These are phyloP conservation scores for Colletotrichum sp. DNA, from an alignment of 2,329 filamentous ascomycete genomes.

Conservation along the genomic window DNA sequence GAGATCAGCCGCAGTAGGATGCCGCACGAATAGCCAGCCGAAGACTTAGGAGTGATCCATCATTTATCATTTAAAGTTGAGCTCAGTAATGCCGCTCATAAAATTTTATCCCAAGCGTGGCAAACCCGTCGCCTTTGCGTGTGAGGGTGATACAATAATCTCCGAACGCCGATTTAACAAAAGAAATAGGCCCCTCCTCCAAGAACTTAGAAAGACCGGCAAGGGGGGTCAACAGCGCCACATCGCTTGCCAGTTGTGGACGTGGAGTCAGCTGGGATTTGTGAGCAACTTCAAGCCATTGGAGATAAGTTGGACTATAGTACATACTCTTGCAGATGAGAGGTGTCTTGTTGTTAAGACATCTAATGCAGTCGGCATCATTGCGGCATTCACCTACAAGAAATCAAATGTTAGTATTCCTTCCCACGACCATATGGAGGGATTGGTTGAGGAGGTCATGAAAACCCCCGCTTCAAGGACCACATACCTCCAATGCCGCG, in stretches of 20 bases:
- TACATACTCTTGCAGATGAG: slow-evolving; percentile 1
- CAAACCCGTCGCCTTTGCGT: background rate
- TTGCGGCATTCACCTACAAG: background rate
- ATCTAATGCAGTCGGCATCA: background rate
- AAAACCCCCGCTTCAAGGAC: rapidly evolving
- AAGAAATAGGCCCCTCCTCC: background rate
- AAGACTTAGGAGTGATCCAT: background rate
- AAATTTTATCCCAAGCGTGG: background rate
- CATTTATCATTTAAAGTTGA: background rate
- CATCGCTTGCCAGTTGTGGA: background rate
- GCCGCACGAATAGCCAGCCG: background rate
- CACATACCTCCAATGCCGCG: background rate
- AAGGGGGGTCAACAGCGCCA: background rate
- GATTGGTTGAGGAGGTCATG: background rate
- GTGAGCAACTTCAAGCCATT: background rate
- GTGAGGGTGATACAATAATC: background rate
- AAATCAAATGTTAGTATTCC: background rate
- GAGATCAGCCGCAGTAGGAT: background rate
- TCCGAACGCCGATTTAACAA: background rate
- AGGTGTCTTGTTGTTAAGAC: background rate
- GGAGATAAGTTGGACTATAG: too few relatives aligned
- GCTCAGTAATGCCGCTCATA: background rate
- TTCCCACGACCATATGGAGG: rapidly evolving
- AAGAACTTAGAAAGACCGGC: background rate
- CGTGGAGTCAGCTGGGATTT: background rate